These are phyloP conservation scores for Clavispora asparagi DNA, from an alignment of 805 yeast genomes.

Conservation along the genomic window DNA sequence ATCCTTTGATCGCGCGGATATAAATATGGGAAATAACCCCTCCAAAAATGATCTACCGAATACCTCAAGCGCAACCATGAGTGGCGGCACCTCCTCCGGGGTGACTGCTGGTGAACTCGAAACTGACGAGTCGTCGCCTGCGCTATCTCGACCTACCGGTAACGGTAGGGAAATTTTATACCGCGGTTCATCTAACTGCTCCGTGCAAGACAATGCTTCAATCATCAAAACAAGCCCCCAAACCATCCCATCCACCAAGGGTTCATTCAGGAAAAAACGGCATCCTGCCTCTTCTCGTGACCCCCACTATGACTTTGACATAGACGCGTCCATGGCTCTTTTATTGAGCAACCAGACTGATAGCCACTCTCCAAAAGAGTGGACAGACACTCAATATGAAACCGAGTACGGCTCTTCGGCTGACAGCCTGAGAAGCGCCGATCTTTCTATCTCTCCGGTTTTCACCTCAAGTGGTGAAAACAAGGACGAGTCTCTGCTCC, in stretches of 20 bases:
- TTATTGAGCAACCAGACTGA: conserved; percentile 16
- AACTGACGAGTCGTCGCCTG: conserved; percentile 37
- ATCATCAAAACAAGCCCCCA: conserved; percentile 3
- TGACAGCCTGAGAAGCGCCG: conserved; percentile 37
- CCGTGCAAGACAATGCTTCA: background rate
- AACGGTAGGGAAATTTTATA: conserved; percentile 13
- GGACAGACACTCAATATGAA: background rate
- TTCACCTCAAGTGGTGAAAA: conserved; percentile 26
- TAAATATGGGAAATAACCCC: conserved; percentile 61
- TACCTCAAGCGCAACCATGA: conserved; percentile 21
- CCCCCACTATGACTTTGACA: conserved; percentile 30
- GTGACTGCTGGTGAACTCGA: conserved; percentile 32
- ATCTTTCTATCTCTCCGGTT: conserved; percentile 27
- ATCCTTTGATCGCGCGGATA: conserved; percentile 3
- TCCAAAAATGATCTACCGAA: conserved; percentile 48
- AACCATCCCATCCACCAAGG: background rate
- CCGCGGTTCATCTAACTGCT: background rate
- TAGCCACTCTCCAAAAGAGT: background rate
- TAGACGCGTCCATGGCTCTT: conserved; percentile 43
- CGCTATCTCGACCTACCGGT: conserved; percentile 35
- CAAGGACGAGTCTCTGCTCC: conserved; percentile 35
- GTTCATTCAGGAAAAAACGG: background rate
- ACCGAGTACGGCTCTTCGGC: conserved; percentile 32
- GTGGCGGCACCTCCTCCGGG: conserved; percentile 19
- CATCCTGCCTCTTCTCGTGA: background rate